These are phyloP conservation scores for Chrysanthemum lavandulifolium DNA, from an alignment of 129 eudicot genomes.

Conservation along the genomic window DNA sequence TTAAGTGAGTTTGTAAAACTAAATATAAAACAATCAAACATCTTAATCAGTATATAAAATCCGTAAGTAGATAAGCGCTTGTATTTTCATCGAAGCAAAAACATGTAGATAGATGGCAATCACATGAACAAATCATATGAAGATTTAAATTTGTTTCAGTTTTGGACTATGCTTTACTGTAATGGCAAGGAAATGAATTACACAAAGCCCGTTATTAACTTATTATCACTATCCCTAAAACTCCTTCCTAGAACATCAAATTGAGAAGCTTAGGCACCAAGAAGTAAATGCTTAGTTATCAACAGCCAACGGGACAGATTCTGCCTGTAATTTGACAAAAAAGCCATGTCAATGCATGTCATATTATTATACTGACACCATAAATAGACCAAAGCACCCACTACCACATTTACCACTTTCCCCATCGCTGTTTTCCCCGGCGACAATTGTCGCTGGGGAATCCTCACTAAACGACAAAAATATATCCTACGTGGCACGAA, in stretches of 20 bases:
- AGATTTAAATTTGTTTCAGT: neutral
- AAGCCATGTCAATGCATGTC: neutral
- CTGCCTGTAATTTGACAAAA: constrained; percentile 5
- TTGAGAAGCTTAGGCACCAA: neutral
- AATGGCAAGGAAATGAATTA: neutral
- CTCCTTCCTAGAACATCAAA: neutral
- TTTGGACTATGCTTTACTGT: neutral
- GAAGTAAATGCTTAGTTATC: neutral
- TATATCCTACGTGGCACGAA: no score
- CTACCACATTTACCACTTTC: no score
- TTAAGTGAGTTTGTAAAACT: no score
- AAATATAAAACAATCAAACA: no score
- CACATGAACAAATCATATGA: neutral
- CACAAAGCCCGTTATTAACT: neutral
- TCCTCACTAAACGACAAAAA: no score
- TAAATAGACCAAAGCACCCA: neutral
- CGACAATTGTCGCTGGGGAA: no score
- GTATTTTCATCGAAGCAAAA: no score
- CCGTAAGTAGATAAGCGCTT: no score
- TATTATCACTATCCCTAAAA: neutral
- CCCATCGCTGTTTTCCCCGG: no score
- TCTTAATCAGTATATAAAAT: no score
- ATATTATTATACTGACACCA: neutral
- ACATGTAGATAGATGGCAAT: neutral
- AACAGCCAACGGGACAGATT: constrained; percentile 26